Conservation (phyloP, 805 yeast species). For the Yamadazyma ubonensis region DNA sequence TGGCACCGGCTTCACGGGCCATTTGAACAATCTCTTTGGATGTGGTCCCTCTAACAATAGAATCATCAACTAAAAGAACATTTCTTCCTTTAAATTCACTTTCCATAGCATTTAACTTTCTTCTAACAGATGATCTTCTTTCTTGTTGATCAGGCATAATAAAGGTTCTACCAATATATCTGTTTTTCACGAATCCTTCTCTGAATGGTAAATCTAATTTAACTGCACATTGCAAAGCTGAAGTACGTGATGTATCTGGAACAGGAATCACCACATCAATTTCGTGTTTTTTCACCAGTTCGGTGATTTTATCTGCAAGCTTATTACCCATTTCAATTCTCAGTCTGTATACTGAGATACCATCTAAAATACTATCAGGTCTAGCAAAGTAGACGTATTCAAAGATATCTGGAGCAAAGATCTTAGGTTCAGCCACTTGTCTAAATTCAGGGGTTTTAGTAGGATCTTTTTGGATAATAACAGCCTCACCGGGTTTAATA, state of each 20-base stretch:
- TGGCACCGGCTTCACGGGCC: slow-evolving; percentile 99
- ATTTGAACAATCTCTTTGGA: slow-evolving; percentile 92
- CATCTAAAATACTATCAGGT: slow-evolving; percentile 94
- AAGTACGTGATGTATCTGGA: slow-evolving; percentile 96
- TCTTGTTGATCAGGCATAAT: slow-evolving; percentile 98
- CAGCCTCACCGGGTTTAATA: slow-evolving; percentile 93
- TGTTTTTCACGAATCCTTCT: slow-evolving; percentile 95
- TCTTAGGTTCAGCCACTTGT: slow-evolving; percentile 76
- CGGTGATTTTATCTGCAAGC: slow-evolving; percentile 69
- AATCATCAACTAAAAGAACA: slow-evolving; percentile 91
- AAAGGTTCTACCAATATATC: slow-evolving; percentile 96
- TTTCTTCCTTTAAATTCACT: slow-evolving; percentile 82
- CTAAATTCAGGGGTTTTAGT: slow-evolving; percentile 68
- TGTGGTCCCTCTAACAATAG: slow-evolving; percentile 97
- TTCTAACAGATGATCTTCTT: slow-evolving; percentile 88
- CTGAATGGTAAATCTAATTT: slow-evolving; percentile 79
- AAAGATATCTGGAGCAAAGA: slow-evolving; percentile 92
- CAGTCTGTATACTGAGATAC: slow-evolving; percentile 92
- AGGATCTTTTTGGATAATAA: slow-evolving; percentile 71
- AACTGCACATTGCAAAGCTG: slow-evolving; percentile 90
- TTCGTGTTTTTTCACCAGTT: slow-evolving; percentile 29
- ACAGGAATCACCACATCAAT: slow-evolving; percentile 97
- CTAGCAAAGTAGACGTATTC: slow-evolving; percentile 98
- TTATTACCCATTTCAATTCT: slow-evolving; percentile 92
- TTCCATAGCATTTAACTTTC: slow-evolving; percentile 95